Percentiles rank a stretch among this genome's conserved stretches.
Evolutionary conservation across 2,329 filamentous ascomycete genomes (phyloP).

Genomic region (Trichoderma oligosporum): DNA sequence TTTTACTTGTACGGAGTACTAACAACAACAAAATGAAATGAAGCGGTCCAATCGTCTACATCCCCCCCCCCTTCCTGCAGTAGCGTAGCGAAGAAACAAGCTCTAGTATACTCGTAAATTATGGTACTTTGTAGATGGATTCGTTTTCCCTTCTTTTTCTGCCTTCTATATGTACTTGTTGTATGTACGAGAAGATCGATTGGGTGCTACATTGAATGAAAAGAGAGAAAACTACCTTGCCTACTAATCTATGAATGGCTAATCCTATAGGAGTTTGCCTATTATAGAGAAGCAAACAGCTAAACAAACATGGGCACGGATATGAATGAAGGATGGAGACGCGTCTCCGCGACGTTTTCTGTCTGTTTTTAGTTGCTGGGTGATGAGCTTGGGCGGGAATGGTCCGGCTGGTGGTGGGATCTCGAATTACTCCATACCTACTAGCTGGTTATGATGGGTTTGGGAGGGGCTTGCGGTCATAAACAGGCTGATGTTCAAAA

Average conservation of each 20-base stretch:
- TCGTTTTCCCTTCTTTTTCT: not conserved
- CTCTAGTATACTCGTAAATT: not conserved
- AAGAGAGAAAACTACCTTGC: too few relatives aligned
- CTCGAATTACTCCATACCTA: too few relatives aligned
- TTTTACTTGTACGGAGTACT: not conserved
- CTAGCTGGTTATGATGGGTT: not conserved
- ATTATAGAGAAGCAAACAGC: not conserved
- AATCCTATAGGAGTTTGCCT: not conserved
- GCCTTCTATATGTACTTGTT: too few relatives aligned
- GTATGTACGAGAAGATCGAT: not conserved
- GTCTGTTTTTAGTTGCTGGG: not conserved
- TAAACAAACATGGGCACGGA: not conserved
- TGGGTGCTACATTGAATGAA: too few relatives aligned
- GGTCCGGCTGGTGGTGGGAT: not conserved
- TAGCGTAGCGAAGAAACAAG: slow-evolving; percentile 8
- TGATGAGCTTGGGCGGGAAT: not conserved
- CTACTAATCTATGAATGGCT: too few relatives aligned
- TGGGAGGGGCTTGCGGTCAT: not conserved
- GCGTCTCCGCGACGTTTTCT: not conserved
- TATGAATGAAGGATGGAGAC: not conserved
- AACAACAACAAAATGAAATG: slow-evolving; percentile 8
- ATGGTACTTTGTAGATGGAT: not conserved
- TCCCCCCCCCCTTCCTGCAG: slow-evolving; percentile 9
- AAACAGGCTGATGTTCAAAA: slow-evolving; percentile 12
- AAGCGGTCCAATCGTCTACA: slow-evolving; percentile 7